Evolutionary conservation across 441 rosid genomes (phyloP).

Genomic region (Croton setiger): DNA sequence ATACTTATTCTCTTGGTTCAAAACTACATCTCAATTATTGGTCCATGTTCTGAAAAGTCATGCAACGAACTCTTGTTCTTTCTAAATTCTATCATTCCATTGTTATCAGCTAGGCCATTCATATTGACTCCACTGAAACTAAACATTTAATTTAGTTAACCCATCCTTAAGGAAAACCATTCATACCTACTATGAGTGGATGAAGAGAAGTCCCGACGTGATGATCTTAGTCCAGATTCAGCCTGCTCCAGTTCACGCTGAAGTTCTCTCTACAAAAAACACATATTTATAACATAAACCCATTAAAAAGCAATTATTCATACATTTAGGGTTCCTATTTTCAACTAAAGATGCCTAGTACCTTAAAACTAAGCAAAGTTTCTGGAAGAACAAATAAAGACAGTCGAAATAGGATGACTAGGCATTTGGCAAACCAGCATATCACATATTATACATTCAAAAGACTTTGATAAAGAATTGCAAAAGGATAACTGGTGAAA

Average conservation of each 20-base stretch:
- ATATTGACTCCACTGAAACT: neutral
- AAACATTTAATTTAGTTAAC: neutral
- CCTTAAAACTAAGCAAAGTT: neutral
- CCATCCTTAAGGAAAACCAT: neutral
- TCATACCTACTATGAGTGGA: slow-evolving; percentile 53
- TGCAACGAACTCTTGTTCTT: slow-evolving; percentile 2
- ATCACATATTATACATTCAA: neutral
- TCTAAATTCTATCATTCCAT: neutral
- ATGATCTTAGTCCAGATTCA: slow-evolving; percentile 67
- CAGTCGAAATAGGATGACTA: neutral
- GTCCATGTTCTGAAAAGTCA: neutral
- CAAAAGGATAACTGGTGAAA: neutral
- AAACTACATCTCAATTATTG: neutral
- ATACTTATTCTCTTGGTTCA: neutral
- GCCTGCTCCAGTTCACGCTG: slow-evolving; percentile 86
- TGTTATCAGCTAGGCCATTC: neutral
- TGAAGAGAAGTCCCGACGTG: slow-evolving; percentile 64
- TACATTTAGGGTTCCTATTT: neutral
- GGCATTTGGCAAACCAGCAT: neutral
- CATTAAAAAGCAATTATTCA: neutral
- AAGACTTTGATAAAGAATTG: neutral
- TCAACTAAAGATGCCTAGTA: slow-evolving; percentile 4
- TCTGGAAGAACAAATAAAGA: neutral
- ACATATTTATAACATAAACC: neutral
- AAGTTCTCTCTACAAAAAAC: slow-evolving; percentile 68